phyloP scores from a whole-genome alignment of 495 filamentous ascomycete genomes.

The Xanthoparmelia taractica region DNA sequence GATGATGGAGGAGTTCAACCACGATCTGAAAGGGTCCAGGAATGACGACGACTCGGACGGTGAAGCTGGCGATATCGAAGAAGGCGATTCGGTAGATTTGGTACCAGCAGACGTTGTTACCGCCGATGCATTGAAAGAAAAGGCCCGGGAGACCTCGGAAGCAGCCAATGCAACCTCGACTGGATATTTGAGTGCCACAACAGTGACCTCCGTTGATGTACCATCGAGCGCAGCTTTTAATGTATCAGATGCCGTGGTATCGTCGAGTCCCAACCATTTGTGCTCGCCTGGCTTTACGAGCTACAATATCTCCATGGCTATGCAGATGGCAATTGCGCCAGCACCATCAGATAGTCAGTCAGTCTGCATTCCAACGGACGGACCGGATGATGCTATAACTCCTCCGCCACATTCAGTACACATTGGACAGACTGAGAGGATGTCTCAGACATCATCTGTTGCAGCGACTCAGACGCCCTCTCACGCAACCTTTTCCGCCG shows the following conservation, averaged over 20 bases:
- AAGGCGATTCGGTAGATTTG: conserved; percentile 23
- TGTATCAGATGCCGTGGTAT: not conserved
- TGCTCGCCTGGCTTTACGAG: not conserved
- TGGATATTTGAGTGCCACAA: not conserved
- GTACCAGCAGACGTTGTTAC: conserved; percentile 22
- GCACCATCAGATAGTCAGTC: not conserved
- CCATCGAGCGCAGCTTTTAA: not conserved
- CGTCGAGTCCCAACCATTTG: not conserved
- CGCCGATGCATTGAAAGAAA: conserved; percentile 18
- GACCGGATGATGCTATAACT: not conserved
- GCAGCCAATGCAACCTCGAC: not conserved
- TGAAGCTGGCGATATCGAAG: conserved; percentile 37
- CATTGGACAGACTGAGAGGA: not conserved
- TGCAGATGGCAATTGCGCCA: not conserved
- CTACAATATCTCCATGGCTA: conserved; percentile 1
- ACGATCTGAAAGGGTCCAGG: conserved; percentile 57
- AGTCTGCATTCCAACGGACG: conserved; percentile 5
- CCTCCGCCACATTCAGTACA: not conserved
- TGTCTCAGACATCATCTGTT: not conserved
- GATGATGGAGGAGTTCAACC: conserved; percentile 89
- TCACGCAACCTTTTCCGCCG: conserved; percentile 6
- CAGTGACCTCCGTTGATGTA: not conserved
- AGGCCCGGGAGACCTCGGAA: not conserved
- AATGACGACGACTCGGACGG: conserved; percentile 49
- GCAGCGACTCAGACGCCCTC: conserved; percentile 24